A percentile compares a stretch with the other conserved stretches of the same genome.
Evolutionary conservation across 2,329 filamentous ascomycete genomes (phyloP).

Genomic region (Colletotrichum liaoningense): DNA sequence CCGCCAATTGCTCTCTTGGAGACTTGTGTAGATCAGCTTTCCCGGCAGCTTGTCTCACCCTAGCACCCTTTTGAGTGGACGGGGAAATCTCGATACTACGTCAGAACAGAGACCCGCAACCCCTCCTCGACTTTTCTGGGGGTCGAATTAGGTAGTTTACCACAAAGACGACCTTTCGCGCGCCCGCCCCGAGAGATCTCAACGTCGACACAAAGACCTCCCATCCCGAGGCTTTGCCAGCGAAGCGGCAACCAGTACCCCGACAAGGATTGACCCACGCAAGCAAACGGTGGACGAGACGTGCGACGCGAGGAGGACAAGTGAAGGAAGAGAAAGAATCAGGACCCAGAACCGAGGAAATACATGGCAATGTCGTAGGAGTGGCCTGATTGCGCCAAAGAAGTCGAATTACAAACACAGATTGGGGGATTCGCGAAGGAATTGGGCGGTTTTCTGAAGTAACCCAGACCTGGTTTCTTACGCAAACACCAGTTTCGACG

Average conservation of each 20-base stretch:
- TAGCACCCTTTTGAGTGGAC: slow-evolving; percentile 12
- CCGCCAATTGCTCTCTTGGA: background rate
- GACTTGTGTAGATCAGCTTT: background rate
- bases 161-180: background rate
- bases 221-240: background rate
- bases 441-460: slow-evolving; percentile 1
- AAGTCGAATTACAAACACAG: background rate
- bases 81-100: slow-evolving; percentile 19
- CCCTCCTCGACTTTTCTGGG: slow-evolving; percentile 23
- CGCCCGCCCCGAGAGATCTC: background rate
- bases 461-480: background rate
- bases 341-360: background rate
- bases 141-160: background rate
- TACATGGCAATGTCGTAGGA: slow-evolving; percentile 32
- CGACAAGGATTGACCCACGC: background rate
- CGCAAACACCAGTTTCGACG: background rate
- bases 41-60: slow-evolving; percentile 15
- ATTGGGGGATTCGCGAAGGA: background rate
- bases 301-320: slow-evolving; percentile 5
- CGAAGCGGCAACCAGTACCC: background rate
- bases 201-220: background rate
- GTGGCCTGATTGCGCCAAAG: slow-evolving; percentile 30
- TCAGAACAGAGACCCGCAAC: slow-evolving; percentile 21
- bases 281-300: slow-evolving; percentile 16
- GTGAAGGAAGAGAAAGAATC: slow-evolving; percentile 1